Percentiles rank a stretch among this genome's conserved stretches.
Evolutionary conservation across 495 filamentous ascomycete genomes (phyloP).

Genomic region (Choiromyces venosus): DNA sequence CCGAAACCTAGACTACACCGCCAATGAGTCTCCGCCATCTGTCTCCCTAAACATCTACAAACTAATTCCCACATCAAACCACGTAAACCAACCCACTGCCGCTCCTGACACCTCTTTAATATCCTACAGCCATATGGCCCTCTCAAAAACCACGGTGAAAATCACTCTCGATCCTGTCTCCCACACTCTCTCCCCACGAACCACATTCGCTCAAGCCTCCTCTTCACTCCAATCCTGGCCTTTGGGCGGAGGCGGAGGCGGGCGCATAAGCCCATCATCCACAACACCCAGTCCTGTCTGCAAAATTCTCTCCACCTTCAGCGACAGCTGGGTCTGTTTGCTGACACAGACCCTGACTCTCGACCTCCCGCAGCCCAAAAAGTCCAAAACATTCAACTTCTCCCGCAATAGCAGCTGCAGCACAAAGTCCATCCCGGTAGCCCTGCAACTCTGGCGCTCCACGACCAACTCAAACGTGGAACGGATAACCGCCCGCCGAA

Average conservation of each 20-base stretch:
- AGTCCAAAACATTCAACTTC: too few species aligned
- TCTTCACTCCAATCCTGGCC: too few species aligned
- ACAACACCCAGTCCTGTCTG: too few species aligned
- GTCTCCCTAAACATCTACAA: too few species aligned
- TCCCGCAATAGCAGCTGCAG: neutral
- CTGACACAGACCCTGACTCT: too few species aligned
- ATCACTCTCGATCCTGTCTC: slow-evolving; percentile 13
- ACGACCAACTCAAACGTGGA: slow-evolving; percentile 8
- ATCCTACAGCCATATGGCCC: too few species aligned
- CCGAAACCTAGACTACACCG: neutral
- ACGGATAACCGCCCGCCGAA: slow-evolving; percentile 12
- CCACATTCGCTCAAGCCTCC: neutral
- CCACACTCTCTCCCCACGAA: neutral
- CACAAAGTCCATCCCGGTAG: slow-evolving; percentile 3
- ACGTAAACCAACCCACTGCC: neutral
- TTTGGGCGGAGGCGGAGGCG: too few species aligned
- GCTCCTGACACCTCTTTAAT: slow-evolving; percentile 4
- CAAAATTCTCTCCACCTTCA: too few species aligned
- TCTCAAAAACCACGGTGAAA: slow-evolving; percentile 11
- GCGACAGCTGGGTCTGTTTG: too few species aligned
- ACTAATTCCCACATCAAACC: too few species aligned
- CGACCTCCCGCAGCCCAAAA: too few species aligned
- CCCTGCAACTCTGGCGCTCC: slow-evolving; percentile 17
- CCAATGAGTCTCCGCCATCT: neutral
- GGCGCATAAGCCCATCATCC: too few species aligned